phyloP scores from a whole-genome alignment of 805 yeast genomes.

The Sugiyamaella marilandica region DNA sequence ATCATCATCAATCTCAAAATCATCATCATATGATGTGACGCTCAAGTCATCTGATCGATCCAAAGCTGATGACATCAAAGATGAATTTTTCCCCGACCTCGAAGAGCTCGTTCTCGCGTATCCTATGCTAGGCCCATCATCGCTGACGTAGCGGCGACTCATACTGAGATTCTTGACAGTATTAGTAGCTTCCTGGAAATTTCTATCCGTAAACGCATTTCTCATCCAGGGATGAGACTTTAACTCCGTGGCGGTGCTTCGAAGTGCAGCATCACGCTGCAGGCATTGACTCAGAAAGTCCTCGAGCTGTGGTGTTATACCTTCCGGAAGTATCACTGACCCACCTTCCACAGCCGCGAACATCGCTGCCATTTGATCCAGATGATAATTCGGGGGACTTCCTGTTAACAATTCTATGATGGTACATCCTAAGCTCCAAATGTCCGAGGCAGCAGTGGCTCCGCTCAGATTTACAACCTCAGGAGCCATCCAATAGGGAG shows the following conservation, averaged over 20 bases:
- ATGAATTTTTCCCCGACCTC: background rate
- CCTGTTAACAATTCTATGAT: conserved; percentile 81
- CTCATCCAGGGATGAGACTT: conserved; percentile 59
- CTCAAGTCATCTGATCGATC: background rate
- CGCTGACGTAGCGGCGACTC: background rate
- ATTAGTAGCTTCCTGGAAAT: conserved; percentile 26
- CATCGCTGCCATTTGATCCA: conserved; percentile 71
- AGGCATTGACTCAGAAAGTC: conserved; percentile 67
- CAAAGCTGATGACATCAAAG: background rate
- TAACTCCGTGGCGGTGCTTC: conserved; percentile 54
- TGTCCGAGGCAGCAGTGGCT: conserved; percentile 80
- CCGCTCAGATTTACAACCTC: conserved; percentile 84
- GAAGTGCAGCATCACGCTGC: conserved; percentile 57
- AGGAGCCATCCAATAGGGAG: conserved; percentile 99
- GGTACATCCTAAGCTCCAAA: conserved; percentile 90
- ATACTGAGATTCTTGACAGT: conserved; percentile 22
- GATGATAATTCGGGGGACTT: conserved; percentile 78
- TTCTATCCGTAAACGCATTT: conserved; percentile 9
- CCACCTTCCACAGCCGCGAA: conserved; percentile 80
- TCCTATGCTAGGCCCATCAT: background rate
- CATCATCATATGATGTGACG: background rate
- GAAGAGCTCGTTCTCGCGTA: background rate
- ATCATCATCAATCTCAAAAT: background rate
- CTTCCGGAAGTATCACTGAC: conserved; percentile 61
- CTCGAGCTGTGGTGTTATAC: conserved; percentile 37